Evolutionary conservation across 2,329 filamentous ascomycete genomes (phyloP).

Genomic region (Pseudomassariella vexata): DNA sequence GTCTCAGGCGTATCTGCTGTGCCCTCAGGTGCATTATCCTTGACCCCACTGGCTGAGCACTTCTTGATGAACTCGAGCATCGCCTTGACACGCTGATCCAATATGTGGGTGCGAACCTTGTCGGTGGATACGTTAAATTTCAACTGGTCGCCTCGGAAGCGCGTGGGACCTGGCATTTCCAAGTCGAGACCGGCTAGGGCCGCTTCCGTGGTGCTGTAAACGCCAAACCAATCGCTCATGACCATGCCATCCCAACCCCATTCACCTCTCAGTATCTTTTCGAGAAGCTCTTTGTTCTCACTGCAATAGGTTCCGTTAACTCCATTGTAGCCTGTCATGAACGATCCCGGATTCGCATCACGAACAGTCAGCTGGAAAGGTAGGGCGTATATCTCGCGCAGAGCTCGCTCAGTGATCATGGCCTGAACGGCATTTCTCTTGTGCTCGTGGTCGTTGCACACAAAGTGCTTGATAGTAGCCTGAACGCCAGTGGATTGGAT

Average conservation of each 20-base stretch:
- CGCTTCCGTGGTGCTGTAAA: conserved; percentile 47
- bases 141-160: conserved; percentile 44
- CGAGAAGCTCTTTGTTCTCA: conserved; percentile 45
- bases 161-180: conserved; percentile 54
- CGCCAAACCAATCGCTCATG: conserved; percentile 57
- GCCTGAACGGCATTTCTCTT: conserved; percentile 49
- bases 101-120: conserved; percentile 47
- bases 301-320: conserved; percentile 52
- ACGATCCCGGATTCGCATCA: conserved; percentile 42
- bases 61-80: conserved; percentile 56
- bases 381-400: conserved; percentile 53
- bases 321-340: conserved; percentile 57
- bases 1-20: conserved; percentile 55
- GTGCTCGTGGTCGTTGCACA: conserved; percentile 57
- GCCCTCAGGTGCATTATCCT: conserved; percentile 48
- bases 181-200: conserved; percentile 48
- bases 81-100: conserved; percentile 53
- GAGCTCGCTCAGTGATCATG: conserved; percentile 47
- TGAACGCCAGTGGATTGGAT: conserved; percentile 52
- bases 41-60: conserved; percentile 45
- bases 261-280: conserved; percentile 46
- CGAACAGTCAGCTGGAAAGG: conserved; percentile 53
- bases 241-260: conserved; percentile 53
- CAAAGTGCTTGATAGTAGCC: conserved; percentile 55
- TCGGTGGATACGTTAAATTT: conserved; percentile 48